A percentile compares a stretch with the other conserved stretches of the same genome.
Conservation (phyloP, 1,284 basidiomycete species). For the Sporisorium exsertum region DNA sequence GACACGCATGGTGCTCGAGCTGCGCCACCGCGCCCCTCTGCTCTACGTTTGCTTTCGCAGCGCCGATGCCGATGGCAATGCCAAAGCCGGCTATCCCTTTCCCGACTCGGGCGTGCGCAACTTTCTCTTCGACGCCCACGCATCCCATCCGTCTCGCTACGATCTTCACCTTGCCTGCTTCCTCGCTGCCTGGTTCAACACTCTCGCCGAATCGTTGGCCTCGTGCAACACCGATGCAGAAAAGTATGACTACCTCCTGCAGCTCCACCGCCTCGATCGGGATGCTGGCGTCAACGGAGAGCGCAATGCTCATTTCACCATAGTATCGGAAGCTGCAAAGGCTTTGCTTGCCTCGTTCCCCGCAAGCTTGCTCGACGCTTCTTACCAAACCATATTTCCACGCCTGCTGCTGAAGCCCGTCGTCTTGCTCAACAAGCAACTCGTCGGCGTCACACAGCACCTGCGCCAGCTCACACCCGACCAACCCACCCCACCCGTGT, state of each 20-base stretch:
- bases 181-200: slow-evolving; percentile 6
- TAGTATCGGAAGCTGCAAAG: no score
- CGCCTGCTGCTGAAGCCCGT: no score
- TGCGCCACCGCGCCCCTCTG: slow-evolving; percentile 4
- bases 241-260: not conserved
- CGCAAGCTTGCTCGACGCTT: no score
- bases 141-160: not conserved
- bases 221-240: not conserved
- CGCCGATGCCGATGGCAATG: not conserved
- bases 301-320: no score
- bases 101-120: slow-evolving; percentile 1
- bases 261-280: not conserved
- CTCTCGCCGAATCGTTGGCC: not conserved
- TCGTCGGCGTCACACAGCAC: not conserved
- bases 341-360: no score
- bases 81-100: slow-evolving; percentile 9
- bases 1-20: slow-evolving; percentile 24
- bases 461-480: no score
- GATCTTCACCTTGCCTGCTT: slow-evolving; percentile 16
- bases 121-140: not conserved
- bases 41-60: slow-evolving; percentile 28
- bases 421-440: not conserved
- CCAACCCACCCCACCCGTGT: not conserved
- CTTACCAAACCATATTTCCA: no score
- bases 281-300: not conserved